These are phyloP conservation scores for Pyricularia pennisetigena DNA, from an alignment of 2,329 filamentous ascomycete species.

Conservation along the genomic window DNA sequence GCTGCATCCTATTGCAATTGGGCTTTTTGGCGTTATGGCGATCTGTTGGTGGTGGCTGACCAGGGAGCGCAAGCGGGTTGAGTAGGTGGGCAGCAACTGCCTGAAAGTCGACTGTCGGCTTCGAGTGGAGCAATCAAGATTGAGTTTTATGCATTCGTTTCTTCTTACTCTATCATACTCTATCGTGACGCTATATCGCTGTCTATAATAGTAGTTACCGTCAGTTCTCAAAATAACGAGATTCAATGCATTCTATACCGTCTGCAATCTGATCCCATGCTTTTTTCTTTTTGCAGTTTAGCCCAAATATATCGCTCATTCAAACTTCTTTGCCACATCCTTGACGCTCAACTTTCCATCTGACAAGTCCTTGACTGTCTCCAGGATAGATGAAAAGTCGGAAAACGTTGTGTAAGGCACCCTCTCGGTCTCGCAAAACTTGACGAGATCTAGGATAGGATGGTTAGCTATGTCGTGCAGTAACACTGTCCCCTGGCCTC, in stretches of 20 bases:
- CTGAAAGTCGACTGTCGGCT: no score
- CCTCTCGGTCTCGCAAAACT: conserved; percentile 13
- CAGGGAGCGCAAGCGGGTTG: conserved; percentile 44
- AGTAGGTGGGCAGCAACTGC: conserved; percentile 23
- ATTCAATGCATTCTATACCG: neutral
- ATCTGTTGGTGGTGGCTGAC: conserved; percentile 55
- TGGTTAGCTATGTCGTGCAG: neutral
- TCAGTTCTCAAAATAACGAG: neutral
- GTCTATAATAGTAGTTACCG: neutral
- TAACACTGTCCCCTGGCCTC: neutral
- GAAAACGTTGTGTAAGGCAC: conserved; percentile 50
- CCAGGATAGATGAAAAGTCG: conserved; percentile 35
- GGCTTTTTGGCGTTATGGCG: conserved; percentile 54
- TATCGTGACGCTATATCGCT: neutral
- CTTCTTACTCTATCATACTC: neutral
- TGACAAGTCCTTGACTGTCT: conserved; percentile 11
- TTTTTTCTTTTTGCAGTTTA: no score
- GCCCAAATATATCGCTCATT: neutral
- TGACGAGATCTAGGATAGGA: conserved; percentile 11
- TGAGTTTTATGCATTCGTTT: neutral
- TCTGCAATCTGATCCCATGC: neutral
- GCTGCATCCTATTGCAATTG: conserved; percentile 57
- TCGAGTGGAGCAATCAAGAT: neutral
- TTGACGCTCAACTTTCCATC: conserved; percentile 12
- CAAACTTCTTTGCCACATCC: conserved; percentile 7